A percentile compares a stretch with the other conserved stretches of the same genome.
phyloP scores from a whole-genome alignment of 805 yeast genomes.

The Pichia heedii region DNA sequence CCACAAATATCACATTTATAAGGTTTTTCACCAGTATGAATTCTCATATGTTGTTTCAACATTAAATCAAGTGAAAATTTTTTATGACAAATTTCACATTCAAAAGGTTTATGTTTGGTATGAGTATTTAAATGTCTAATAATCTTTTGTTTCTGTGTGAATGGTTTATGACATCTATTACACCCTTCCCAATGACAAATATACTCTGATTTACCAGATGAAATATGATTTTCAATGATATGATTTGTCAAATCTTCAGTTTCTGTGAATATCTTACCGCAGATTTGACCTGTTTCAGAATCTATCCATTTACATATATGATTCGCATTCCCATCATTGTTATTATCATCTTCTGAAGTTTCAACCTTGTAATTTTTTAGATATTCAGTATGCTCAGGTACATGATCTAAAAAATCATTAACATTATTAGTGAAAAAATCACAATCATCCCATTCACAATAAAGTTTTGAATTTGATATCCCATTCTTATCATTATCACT shows the following conservation, averaged over 20 bases:
- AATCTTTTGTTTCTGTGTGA: slow-evolving; percentile 78
- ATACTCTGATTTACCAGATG: slow-evolving; percentile 62
- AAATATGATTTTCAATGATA: slow-evolving; percentile 57
- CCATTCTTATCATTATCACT: neutral
- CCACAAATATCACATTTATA: slow-evolving; percentile 64
- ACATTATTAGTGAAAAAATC: slow-evolving; percentile 45
- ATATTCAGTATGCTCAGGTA: slow-evolving; percentile 28
- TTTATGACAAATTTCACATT: slow-evolving; percentile 61
- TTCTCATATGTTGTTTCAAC: slow-evolving; percentile 72
- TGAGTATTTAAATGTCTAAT: slow-evolving; percentile 83
- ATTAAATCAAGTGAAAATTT: slow-evolving; percentile 69
- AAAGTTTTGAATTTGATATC: slow-evolving; percentile 14
- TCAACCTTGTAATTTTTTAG: neutral
- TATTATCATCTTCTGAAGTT: slow-evolving; percentile 8
- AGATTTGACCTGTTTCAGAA: slow-evolving; percentile 23
- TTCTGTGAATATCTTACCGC: slow-evolving; percentile 40
- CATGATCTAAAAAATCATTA: slow-evolving; percentile 49
- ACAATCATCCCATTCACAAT: slow-evolving; percentile 78
- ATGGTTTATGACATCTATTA: slow-evolving; percentile 49
- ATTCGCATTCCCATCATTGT: neutral
- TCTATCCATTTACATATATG: slow-evolving; percentile 34
- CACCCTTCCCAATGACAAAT: slow-evolving; percentile 76
- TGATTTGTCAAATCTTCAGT: slow-evolving; percentile 66
- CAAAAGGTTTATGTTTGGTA: slow-evolving; percentile 73
- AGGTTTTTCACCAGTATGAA: slow-evolving; percentile 88